A percentile compares a stretch with the other conserved stretches of the same genome.
phyloP scores from a whole-genome alignment of 768 basidiomycete genomes.

The Suillus occidentalis region DNA sequence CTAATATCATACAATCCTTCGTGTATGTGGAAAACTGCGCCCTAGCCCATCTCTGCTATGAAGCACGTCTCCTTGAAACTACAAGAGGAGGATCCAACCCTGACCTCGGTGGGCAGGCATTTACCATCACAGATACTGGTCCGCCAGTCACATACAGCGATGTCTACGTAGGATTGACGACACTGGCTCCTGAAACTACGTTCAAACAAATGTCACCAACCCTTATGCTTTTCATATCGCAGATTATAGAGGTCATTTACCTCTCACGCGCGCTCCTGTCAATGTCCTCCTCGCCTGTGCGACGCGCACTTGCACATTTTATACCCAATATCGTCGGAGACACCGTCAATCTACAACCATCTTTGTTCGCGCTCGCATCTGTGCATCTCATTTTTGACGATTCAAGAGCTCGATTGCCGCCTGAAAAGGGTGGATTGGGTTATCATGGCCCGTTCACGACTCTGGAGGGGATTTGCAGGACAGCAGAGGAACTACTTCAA shows the following conservation, averaged over 20 bases:
- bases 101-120: slow-evolving; percentile 75
- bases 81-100: slow-evolving; percentile 43
- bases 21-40: slow-evolving; percentile 78
- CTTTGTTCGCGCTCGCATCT: slow-evolving; percentile 52
- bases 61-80: slow-evolving; percentile 63
- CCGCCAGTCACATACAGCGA: slow-evolving; percentile 65
- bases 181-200: slow-evolving; percentile 54
- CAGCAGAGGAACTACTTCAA: slow-evolving; percentile 47
- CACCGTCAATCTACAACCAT: slow-evolving; percentile 56
- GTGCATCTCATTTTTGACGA: slow-evolving; percentile 66
- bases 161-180: slow-evolving; percentile 52
- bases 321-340: slow-evolving; percentile 50
- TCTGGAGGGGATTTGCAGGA: slow-evolving; percentile 56
- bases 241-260: slow-evolving; percentile 58
- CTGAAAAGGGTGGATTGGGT: slow-evolving; percentile 61
- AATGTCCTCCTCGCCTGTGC: slow-evolving; percentile 26
- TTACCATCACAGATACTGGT: slow-evolving; percentile 65
- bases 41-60: slow-evolving; percentile 70
- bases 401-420: slow-evolving; percentile 56
- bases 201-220: slow-evolving; percentile 63
- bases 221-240: slow-evolving; percentile 60
- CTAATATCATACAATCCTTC: slow-evolving; percentile 59
- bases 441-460: slow-evolving; percentile 61
- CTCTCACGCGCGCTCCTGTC: slow-evolving; percentile 44
- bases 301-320: slow-evolving; percentile 34